Percentiles rank a stretch among this genome's conserved stretches.
phyloP scores from a whole-genome alignment of 352 stramenopile species.

The Globisporangium sylvaticum region DNA sequence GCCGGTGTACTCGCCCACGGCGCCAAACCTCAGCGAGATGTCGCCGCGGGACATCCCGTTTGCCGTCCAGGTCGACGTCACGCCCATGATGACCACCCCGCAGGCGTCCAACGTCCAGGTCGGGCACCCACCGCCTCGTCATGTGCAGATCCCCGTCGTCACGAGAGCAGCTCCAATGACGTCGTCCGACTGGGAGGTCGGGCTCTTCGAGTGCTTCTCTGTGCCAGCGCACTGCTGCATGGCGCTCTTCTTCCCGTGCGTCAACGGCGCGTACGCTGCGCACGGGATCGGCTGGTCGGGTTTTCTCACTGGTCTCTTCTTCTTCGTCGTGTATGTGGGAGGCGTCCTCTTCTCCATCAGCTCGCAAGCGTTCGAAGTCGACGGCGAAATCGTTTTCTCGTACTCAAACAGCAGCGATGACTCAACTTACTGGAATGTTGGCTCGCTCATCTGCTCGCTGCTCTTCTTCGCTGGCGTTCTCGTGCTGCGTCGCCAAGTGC shows the following conservation, averaged over 20 bases:
- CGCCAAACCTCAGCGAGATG: background rate
- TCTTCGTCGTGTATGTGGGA: constrained; percentile 7
- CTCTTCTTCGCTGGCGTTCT: background rate
- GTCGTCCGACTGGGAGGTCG: constrained; percentile 15
- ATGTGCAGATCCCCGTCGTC: background rate
- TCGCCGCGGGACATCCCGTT: constrained; percentile 5
- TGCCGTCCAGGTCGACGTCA: constrained; percentile 6
- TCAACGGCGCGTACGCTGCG: constrained; percentile 16
- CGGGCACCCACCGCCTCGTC: background rate
- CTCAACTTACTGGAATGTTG: no score
- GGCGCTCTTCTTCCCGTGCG: constrained; percentile 22
- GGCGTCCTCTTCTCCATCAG: background rate
- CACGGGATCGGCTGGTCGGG: constrained; percentile 11
- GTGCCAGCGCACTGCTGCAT: constrained; percentile 22
- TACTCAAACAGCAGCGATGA: constrained; percentile 9
- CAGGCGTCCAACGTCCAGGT: background rate
- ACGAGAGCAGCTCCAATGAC: background rate
- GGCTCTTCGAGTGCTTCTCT: constrained; percentile 24
- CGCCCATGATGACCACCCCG: background rate
- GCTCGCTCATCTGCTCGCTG: background rate
- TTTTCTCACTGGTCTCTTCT: constrained; percentile 3
- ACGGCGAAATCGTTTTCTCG: background rate
- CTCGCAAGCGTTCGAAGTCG: background rate
- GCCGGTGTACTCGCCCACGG: constrained; percentile 5
- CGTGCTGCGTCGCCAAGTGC: background rate